Percentiles rank a stretch among this genome's conserved stretches.
Conservation (phyloP, 23 red algal species). For the Pyropia yezoensis region DNA sequence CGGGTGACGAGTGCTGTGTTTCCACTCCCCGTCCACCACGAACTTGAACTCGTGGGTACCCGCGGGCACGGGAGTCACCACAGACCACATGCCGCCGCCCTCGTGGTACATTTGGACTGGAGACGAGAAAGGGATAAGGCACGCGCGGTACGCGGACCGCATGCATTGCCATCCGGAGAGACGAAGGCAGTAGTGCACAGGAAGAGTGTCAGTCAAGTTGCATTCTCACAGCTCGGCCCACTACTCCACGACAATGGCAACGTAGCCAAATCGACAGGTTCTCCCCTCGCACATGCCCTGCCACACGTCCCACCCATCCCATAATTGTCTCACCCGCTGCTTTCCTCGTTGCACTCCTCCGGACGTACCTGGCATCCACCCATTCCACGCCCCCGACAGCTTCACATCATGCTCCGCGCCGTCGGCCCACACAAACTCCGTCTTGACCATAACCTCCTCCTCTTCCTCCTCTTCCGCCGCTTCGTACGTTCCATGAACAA, state of each 20-base stretch:
- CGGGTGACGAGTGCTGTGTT: slow-evolving; percentile 56
- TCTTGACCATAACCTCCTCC: slow-evolving; percentile 59
- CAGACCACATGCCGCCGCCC: slow-evolving; percentile 70
- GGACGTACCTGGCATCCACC: slow-evolving; percentile 37
- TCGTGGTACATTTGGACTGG: slow-evolving; percentile 72
- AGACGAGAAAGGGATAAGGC: too few species aligned
- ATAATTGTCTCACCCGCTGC: too few species aligned
- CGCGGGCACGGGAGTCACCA: slow-evolving; percentile 53
- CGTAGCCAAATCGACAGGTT: too few species aligned
- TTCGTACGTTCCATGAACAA: slow-evolving; percentile 59
- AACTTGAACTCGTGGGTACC: slow-evolving; percentile 76
- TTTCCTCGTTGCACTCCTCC: too few species aligned
- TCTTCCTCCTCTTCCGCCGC: slow-evolving; percentile 47
- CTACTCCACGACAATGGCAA: too few species aligned
- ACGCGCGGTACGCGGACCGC: too few species aligned
- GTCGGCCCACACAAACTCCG: slow-evolving; percentile 76
- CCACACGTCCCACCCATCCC: too few species aligned
- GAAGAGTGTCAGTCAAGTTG: too few species aligned
- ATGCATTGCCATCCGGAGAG: too few species aligned
- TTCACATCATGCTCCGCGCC: slow-evolving; percentile 61
- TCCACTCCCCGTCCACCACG: slow-evolving; percentile 71
- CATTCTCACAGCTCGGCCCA: too few species aligned
- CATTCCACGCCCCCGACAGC: slow-evolving; percentile 66
- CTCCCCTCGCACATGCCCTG: too few species aligned
- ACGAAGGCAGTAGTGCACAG: too few species aligned